phyloP scores from a whole-genome alignment of 306 rosid species.

The Vicia sativa region DNA sequence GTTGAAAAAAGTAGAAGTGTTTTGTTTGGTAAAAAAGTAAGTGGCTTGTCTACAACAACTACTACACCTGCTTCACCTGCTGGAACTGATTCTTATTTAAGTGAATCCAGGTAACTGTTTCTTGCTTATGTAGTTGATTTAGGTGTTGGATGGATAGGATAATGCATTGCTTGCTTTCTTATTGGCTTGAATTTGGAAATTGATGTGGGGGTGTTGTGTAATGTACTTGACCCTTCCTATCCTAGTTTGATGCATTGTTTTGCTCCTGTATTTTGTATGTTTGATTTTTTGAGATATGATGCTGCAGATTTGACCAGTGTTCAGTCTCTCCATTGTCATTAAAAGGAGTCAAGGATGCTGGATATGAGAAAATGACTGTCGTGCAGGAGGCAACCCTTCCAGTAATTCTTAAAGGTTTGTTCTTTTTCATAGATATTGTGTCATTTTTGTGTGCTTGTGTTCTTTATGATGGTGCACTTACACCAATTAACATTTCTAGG shows the following conservation, averaged over 20 bases:
- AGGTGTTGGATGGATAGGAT: conserved; percentile 17
- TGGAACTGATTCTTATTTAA: conserved; percentile 71
- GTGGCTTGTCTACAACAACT: conserved; percentile 35
- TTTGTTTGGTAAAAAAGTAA: conserved; percentile 46
- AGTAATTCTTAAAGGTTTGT: conserved; percentile 75
- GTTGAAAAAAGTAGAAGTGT: conserved; percentile 48
- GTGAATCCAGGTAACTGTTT: conserved; percentile 52
- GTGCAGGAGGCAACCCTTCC: conserved; percentile 98
- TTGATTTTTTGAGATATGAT: conserved; percentile 42
- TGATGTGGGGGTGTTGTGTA: conserved; percentile 24
- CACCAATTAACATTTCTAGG: conserved; percentile 57
- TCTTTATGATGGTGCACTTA: conserved; percentile 32
- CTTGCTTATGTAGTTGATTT: conserved; percentile 1
- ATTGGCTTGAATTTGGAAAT: conserved; percentile 28
- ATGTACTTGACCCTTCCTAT: too few relatives aligned
- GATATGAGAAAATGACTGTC: conserved; percentile 92
- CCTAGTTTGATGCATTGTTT: conserved; percentile 14
- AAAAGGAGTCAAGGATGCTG: conserved; percentile 89
- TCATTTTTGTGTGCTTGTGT: conserved; percentile 20
- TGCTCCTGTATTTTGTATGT: conserved; percentile 16
- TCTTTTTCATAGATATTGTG: conserved; percentile 19
- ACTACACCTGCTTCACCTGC: conserved; percentile 47
- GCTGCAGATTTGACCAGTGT: conserved; percentile 79
- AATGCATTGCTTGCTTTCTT: conserved; percentile 16
- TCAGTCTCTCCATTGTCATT: conserved; percentile 72